phyloP scores from a whole-genome alignment of 78 protist genomes.

The slime mould (Dictyostelium discoideum) region dicty_2.7 NC_007088.5:7012501-7013000 shows the following conservation, averaged over 20 bases:
- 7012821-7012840: no score
- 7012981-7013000: no score
- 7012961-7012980: no score
- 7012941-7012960: no score
- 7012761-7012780: neutral
- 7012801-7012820: neutral
- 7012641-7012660: neutral
- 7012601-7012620: slow-evolving; percentile 1
- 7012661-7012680: neutral
- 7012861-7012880: neutral
- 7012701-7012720: neutral
- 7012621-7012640: neutral
- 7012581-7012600: slow-evolving; percentile 16
- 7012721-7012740: neutral
- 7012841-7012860: neutral
- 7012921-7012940: no score
- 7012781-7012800: no score
- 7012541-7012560: neutral
- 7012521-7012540: neutral
- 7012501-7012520: no score
- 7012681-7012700: neutral
- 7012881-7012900: neutral
- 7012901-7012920: no score
- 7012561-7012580: slow-evolving; percentile 15
- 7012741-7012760: neutral